A percentile compares a stretch with the other conserved stretches of the same genome.
Conservation (phyloP, 257 asterid species). For the Solanum etuberosum region DNA sequence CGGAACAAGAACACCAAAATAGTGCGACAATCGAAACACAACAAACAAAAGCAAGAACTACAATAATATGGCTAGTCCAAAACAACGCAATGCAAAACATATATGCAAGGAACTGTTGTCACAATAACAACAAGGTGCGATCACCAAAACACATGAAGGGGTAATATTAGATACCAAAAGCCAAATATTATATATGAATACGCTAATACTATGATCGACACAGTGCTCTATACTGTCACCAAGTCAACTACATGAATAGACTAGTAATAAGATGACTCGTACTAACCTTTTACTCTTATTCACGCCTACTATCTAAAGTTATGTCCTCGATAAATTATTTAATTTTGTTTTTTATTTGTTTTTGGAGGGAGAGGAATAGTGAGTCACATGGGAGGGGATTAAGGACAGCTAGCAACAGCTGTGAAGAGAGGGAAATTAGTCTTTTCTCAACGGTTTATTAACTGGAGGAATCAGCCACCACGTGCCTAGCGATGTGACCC, state of each 20-base stretch:
- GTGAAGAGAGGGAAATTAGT: constrained; percentile 14
- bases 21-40: no score
- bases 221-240: neutral
- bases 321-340: neutral
- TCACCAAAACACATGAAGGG: no score
- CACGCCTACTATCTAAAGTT: fast-evolving
- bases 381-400: constrained; percentile 37
- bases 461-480: constrained; percentile 55
- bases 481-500: constrained; percentile 56
- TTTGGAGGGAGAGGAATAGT: constrained; percentile 17
- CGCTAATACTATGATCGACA: neutral
- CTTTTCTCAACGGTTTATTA: constrained; percentile 19
- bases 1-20: neutral
- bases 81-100: neutral
- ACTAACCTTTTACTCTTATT: no score
- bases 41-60: no score
- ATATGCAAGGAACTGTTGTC: neutral
- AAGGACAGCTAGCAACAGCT: constrained; percentile 85
- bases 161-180: neutral
- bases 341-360: neutral
- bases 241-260: no score
- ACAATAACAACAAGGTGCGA: neutral
- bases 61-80: neutral
- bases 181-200: no score
- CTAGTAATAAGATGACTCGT: no score